Conservation (phyloP, 371 early-diverging fungal genomes). For the Mucor indicus region DNA sequence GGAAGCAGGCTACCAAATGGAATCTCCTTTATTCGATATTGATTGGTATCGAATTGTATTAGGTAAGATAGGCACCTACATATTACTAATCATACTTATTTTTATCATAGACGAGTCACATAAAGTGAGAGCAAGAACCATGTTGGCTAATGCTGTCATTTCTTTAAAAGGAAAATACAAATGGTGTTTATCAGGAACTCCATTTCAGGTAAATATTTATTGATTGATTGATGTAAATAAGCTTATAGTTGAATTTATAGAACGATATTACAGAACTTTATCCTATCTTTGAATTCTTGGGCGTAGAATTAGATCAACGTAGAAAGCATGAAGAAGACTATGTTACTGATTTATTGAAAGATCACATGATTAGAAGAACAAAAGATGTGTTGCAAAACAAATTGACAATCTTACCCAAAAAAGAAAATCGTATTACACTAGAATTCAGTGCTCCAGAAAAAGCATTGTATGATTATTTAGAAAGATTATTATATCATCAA, state of each 20-base stretch:
- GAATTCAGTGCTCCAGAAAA: slow-evolving; percentile 34
- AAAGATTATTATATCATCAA: slow-evolving; percentile 31
- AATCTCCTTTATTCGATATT: slow-evolving; percentile 33
- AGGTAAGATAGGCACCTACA: slow-evolving; percentile 11
- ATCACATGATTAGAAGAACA: slow-evolving; percentile 40
- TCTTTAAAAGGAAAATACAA: slow-evolving; percentile 40
- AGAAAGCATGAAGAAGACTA: slow-evolving; percentile 25
- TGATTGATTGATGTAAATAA: background rate
- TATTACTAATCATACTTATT: background rate
- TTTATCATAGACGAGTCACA: slow-evolving; percentile 82
- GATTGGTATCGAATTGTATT: slow-evolving; percentile 52
- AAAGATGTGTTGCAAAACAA: slow-evolving; percentile 18
- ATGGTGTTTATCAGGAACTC: slow-evolving; percentile 88
- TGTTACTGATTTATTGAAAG: slow-evolving; percentile 22
- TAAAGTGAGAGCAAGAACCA: slow-evolving; percentile 47
- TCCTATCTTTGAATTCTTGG: slow-evolving; percentile 36
- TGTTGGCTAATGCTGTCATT: slow-evolving; percentile 24
- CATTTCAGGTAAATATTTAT: slow-evolving; percentile 46
- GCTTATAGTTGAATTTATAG: slow-evolving; percentile 1
- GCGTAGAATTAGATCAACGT: slow-evolving; percentile 17
- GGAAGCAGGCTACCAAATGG: background rate
- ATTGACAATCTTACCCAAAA: slow-evolving; percentile 30
- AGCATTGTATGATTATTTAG: slow-evolving; percentile 43
- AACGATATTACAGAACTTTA: slow-evolving; percentile 37
- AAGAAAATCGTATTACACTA: slow-evolving; percentile 29